Conservation (phyloP, 1,284 basidiomycete species). For the Pseudozyma tsukubaensis region DNA sequence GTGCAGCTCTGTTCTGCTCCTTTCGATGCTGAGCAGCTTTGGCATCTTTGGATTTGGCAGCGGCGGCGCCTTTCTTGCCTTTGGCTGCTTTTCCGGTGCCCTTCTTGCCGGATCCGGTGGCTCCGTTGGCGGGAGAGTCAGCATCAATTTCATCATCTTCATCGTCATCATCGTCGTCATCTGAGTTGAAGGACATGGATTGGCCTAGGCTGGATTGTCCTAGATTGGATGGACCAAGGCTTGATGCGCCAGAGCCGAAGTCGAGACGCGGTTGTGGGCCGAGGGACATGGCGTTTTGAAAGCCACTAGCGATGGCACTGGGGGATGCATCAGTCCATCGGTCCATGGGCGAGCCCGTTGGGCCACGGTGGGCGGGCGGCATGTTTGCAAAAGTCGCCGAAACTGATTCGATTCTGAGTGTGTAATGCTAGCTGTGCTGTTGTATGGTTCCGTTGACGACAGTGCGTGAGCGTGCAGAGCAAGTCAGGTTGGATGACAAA, state of each 20-base stretch:
- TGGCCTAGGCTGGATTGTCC: constrained; percentile 9
- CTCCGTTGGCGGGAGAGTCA: constrained; percentile 20
- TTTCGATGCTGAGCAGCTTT: constrained; percentile 50
- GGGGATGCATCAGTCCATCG: constrained; percentile 57
- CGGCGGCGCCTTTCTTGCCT: constrained; percentile 26
- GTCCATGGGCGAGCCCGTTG: constrained; percentile 55
- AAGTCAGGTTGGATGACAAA: too few species aligned
- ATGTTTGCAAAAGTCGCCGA: constrained; percentile 15
- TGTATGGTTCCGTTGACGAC: background rate
- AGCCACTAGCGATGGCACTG: constrained; percentile 54
- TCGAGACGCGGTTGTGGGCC: constrained; percentile 52
- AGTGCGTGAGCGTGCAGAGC: too few species aligned
- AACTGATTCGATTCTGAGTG: background rate
- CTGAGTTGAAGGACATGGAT: constrained; percentile 30
- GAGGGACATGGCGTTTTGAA: constrained; percentile 53
- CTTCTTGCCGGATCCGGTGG: constrained; percentile 15
- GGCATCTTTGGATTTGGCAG: constrained; percentile 35
- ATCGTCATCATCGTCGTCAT: constrained; percentile 47
- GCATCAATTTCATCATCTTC: constrained; percentile 52
- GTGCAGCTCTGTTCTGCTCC: constrained; percentile 62
- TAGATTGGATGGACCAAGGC: constrained; percentile 8
- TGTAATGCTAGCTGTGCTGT: background rate
- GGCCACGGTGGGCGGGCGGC: constrained; percentile 53
- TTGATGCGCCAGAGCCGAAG: constrained; percentile 4
- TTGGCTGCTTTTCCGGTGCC: constrained; percentile 22